phyloP scores from a whole-genome alignment of 2,329 filamentous ascomycete species.

The Simplicillium aogashimaense region DNA sequence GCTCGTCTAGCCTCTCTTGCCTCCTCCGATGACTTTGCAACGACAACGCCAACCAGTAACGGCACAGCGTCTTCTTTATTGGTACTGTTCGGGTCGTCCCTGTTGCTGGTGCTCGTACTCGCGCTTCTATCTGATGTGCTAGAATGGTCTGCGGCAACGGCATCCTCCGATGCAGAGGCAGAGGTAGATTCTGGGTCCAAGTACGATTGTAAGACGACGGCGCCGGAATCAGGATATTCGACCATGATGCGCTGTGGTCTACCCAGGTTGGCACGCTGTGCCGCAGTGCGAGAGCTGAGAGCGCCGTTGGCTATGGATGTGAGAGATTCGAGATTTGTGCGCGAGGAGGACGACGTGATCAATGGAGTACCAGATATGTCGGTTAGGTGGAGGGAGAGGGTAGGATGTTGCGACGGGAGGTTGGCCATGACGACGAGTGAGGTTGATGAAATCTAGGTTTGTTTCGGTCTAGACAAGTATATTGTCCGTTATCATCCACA shows the following conservation, averaged over 20 bases:
- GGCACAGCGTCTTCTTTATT: conserved; percentile 29
- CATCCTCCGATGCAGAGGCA: conserved; percentile 1
- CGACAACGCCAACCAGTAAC: conserved; percentile 43
- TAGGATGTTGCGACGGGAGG: conserved; percentile 37
- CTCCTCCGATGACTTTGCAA: conserved; percentile 37
- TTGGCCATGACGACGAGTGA: conserved; percentile 20
- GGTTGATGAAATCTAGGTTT: background rate
- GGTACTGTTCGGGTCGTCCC: background rate
- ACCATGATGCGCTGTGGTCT: conserved; percentile 47
- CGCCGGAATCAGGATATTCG: conserved; percentile 36
- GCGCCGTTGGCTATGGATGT: conserved; percentile 41
- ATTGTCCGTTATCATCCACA: background rate
- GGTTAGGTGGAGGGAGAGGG: conserved; percentile 45
- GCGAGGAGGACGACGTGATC: conserved; percentile 39
- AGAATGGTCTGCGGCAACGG: background rate
- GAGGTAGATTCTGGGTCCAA: conserved; percentile 24
- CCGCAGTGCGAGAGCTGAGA: conserved; percentile 41
- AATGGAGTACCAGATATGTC: conserved; percentile 48
- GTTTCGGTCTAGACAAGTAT: too few species aligned
- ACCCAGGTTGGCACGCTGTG: conserved; percentile 42
- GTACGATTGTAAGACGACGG: conserved; percentile 35
- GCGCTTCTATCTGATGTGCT: background rate
- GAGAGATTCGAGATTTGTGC: conserved; percentile 37
- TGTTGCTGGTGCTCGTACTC: background rate
- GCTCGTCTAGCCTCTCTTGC: conserved; percentile 41